Conservation (phyloP, 371 early-diverging fungal species). For the Apophysomyces variabilis region DNA sequence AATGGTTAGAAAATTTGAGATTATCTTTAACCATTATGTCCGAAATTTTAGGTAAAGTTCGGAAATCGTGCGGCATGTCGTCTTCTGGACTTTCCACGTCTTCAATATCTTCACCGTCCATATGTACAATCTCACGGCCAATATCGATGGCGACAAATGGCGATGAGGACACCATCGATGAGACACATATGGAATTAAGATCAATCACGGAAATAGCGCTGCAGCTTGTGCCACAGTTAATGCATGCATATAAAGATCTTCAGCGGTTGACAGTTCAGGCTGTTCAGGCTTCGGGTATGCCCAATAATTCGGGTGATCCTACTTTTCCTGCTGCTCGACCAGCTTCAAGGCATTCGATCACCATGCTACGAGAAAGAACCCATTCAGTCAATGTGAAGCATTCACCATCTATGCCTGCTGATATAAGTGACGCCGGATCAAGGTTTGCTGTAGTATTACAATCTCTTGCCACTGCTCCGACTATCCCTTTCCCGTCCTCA, state of each 20-base stretch:
- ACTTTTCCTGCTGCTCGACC: constrained; percentile 1
- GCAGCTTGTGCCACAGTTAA: constrained; percentile 43
- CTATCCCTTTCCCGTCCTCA: constrained; percentile 42
- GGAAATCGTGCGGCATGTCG: constrained; percentile 43
- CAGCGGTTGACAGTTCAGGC: constrained; percentile 48
- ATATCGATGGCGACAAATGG: constrained; percentile 44
- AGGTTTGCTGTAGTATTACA: constrained; percentile 39
- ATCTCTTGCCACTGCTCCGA: constrained; percentile 48
- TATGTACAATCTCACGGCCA: constrained; percentile 41
- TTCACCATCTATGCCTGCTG: constrained; percentile 2
- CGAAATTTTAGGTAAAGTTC: constrained; percentile 59
- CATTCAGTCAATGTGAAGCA: constrained; percentile 24
- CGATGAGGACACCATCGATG: constrained; percentile 26
- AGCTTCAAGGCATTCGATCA: constrained; percentile 28
- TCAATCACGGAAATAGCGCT: constrained; percentile 33
- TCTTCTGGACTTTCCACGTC: constrained; percentile 37
- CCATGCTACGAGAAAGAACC: constrained; percentile 27
- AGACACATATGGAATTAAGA: constrained; percentile 28
- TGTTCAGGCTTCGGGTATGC: constrained; percentile 30
- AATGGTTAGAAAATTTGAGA: constrained; percentile 61
- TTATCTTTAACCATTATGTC: constrained; percentile 58
- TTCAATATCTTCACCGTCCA: constrained; percentile 35
- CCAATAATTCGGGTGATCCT: not conserved
- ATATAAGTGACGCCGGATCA: constrained; percentile 2
- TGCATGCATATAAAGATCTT: constrained; percentile 50